Percentiles rank a stretch among this genome's conserved stretches.
Conservation (phyloP, 768 basidiomycete genomes). For the Tulasnella calospora region DNA sequence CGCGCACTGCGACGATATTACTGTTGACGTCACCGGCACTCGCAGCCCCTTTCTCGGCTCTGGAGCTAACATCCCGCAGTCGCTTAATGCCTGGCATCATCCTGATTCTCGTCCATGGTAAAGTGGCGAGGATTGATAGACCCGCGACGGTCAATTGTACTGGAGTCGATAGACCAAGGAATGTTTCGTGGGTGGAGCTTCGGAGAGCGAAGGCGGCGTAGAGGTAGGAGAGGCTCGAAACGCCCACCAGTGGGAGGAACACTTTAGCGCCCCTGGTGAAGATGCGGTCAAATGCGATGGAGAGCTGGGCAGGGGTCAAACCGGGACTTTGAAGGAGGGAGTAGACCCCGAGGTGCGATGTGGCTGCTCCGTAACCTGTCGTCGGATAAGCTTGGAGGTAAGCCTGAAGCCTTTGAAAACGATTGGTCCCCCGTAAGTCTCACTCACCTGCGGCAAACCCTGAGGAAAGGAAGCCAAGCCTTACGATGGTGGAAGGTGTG, state of each 20-base stretch:
- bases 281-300: neutral
- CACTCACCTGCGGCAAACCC: neutral
- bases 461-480: neutral
- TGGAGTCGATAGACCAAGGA: neutral
- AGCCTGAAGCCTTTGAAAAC: neutral
- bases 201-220: neutral
- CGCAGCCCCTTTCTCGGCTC: neutral
- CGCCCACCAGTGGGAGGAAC: neutral
- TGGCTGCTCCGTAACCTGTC: neutral
- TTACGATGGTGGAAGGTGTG: neutral
- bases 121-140: neutral
- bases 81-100: neutral
- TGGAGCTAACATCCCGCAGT: neutral
- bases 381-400: neutral
- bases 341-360: neutral
- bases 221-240: neutral
- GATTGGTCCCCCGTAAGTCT: neutral
- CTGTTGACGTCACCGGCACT: neutral
- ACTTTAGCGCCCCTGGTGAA: neutral
- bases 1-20: neutral
- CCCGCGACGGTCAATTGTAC: neutral
- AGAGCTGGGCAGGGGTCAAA: neutral
- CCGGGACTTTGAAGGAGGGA: neutral
- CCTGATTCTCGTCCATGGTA: neutral
- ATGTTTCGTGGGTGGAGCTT: neutral